Conservation (phyloP, 176 grass and related monocot species). For the Aegilops speltoides region DNA sequence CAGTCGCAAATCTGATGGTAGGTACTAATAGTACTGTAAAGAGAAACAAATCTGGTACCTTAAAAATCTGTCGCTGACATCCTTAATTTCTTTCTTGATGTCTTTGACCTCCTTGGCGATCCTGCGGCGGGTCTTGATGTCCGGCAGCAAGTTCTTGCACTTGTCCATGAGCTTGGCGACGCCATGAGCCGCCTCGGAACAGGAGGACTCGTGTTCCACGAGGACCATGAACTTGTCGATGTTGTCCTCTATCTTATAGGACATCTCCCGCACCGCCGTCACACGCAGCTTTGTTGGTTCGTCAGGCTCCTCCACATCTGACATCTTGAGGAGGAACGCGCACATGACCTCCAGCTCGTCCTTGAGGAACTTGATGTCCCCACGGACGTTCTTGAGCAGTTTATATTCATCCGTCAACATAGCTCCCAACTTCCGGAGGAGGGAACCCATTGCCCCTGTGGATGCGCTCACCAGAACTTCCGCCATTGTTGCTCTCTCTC, state of each 20-base stretch:
- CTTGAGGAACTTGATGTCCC: no score
- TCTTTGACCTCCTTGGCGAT: not conserved
- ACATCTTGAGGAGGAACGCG: not conserved
- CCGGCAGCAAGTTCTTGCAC: not conserved
- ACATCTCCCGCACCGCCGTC: not conserved
- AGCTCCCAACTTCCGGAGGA: not conserved
- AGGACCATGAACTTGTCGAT: constrained; percentile 11
- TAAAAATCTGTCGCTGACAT: not conserved
- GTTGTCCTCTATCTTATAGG: constrained; percentile 6
- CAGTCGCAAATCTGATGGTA: not conserved
- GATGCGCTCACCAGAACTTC: not conserved
- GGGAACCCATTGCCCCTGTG: not conserved
- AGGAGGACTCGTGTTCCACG: not conserved
- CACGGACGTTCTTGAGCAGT: not conserved
- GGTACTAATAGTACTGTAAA: not conserved
- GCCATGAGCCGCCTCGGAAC: not conserved
- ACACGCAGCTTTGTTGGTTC: not conserved
- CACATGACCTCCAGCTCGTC: not conserved
- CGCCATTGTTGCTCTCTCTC: not conserved
- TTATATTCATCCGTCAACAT: not conserved
- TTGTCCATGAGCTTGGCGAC: not conserved
- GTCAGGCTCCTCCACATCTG: constrained; percentile 3
- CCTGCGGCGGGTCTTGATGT: not conserved
- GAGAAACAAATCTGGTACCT: not conserved
- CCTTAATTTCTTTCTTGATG: not conserved